A percentile compares a stretch with the other conserved stretches of the same genome.
phyloP scores from a whole-genome alignment of 306 rosid genomes.

The Hippophae tibetana region DNA sequence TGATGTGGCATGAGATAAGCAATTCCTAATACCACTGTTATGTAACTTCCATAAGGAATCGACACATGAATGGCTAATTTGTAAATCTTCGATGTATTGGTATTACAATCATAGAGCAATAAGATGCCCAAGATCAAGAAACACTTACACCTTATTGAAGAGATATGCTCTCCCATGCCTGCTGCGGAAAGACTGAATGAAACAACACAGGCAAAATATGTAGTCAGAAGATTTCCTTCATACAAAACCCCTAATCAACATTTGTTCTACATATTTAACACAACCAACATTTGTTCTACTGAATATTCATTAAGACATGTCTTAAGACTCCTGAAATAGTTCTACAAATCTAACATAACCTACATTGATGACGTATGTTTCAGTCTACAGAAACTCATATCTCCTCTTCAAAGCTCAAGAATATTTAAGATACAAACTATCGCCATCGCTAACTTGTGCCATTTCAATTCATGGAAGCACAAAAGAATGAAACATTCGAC shows the following conservation, averaged over 20 bases:
- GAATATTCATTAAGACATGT: too few relatives aligned
- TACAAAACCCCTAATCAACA: constrained; percentile 11
- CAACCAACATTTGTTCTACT: background rate
- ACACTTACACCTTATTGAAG: constrained; percentile 91
- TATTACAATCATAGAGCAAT: constrained; percentile 3
- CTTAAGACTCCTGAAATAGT: too few relatives aligned
- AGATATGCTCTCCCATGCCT: constrained; percentile 90
- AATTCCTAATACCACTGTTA: background rate
- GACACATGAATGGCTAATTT: background rate
- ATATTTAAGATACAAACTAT: background rate
- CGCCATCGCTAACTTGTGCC: background rate
- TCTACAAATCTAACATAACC: too few relatives aligned
- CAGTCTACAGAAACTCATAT: too few relatives aligned
- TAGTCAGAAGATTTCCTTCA: constrained; percentile 26
- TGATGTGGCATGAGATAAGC: too few relatives aligned
- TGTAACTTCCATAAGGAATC: constrained; percentile 4
- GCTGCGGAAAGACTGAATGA: constrained; percentile 62
- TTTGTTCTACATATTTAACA: constrained; percentile 8
- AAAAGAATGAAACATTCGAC: background rate
- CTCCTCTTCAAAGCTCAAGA: too few relatives aligned
- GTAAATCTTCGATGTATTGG: constrained; percentile 1
- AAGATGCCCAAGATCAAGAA: constrained; percentile 27
- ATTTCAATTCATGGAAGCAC: background rate
- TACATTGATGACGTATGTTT: too few relatives aligned
- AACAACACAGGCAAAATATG: constrained; percentile 26